A percentile compares a stretch with the other conserved stretches of the same genome.
phyloP scores from a whole-genome alignment of 208 protist genomes.

The Porcisia hertigi region DNA sequence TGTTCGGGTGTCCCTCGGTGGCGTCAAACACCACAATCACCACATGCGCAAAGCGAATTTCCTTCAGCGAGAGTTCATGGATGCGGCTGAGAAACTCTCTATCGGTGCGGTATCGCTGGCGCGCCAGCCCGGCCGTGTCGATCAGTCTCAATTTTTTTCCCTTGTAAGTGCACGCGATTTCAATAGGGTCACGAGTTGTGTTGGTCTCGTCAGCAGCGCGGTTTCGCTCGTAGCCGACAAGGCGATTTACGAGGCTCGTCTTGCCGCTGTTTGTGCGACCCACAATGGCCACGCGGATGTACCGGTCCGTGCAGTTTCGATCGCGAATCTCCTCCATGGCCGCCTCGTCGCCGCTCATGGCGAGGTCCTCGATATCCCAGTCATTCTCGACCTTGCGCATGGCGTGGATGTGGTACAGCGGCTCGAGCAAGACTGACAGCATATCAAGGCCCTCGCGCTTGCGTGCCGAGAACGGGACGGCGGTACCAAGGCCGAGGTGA shows the following conservation, averaged over 20 bases:
- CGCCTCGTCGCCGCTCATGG: conserved; percentile 74
- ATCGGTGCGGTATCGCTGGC: conserved; percentile 76
- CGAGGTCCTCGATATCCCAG: conserved; percentile 89
- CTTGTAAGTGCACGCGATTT: conserved; percentile 88
- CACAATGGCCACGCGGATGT: conserved; percentile 91
- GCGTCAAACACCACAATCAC: conserved; percentile 92
- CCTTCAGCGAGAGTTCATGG: conserved; percentile 73
- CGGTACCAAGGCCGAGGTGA: conserved; percentile 66
- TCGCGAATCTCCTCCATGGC: conserved; percentile 91
- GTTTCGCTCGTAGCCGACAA: conserved; percentile 91
- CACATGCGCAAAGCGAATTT: conserved; percentile 88
- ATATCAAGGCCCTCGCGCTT: conserved; percentile 71
- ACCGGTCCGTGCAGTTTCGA: conserved; percentile 78
- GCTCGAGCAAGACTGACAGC: conserved; percentile 71
- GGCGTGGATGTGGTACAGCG: conserved; percentile 77
- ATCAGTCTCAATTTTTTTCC: conserved; percentile 88
- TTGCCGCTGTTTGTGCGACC: conserved; percentile 94
- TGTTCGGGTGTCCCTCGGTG: conserved; percentile 91
- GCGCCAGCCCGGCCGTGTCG: conserved; percentile 87
- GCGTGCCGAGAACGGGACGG: conserved; percentile 74
- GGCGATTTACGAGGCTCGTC: conserved; percentile 92
- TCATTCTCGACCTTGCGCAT: conserved; percentile 85
- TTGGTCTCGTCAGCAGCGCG: conserved; percentile 81
- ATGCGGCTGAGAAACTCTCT: conserved; percentile 84
- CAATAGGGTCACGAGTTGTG: conserved; percentile 92